Evolutionary conservation across 2,329 filamentous ascomycete species (phyloP), one percentile per base, ranked within the genome.

Genomic region (Coleophoma cylindrospora): DNA sequence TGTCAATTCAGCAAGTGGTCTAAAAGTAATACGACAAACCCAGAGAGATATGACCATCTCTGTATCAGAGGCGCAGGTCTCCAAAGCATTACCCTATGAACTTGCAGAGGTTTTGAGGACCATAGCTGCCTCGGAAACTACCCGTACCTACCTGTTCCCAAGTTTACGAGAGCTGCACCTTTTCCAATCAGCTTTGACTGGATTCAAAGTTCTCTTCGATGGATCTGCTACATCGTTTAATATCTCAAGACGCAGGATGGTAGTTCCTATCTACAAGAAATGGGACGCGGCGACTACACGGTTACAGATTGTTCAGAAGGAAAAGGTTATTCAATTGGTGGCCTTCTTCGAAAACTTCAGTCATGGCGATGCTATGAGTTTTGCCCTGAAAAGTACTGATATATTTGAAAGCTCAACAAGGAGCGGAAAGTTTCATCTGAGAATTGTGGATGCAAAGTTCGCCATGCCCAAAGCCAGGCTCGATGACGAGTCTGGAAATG

Each of bases 191-290:
- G 87, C 89, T 3, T 72, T 95, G 50, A 95, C 90, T 0, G 89
- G 91, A 0, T 95, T 87, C 67, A 75, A 75, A 22, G 89, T 96
- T 14, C 70, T 87, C 8, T 91, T 85, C 57, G 87, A 90, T 63
- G 82, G 83, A 7, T 69, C 88, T 47, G 89, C 89, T 6, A 74
- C 79, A 8, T 83, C 82, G 0, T 89, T 96, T 66, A 84, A 86
- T 51, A 95, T 96, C 57, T 84, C 91, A 1, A 83, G 91, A 32
- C 83, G 89, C 45, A 81, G 89, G 57, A 94, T 91, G 86, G 89
- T 96, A 12, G 89, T 95, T 14, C 89, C 89, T 0, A 92, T 96
- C 57, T 88, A 95, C 72, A 95, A 96, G 71, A 94, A 94, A 67
- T 95, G 89, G 89, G 90, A 95, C 64, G 88, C 91, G 2, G 82